Percentiles rank a stretch among this genome's conserved stretches.
Conservation (phyloP, 163 green algal genomes). For the Scenedesmus sp. region DNA sequence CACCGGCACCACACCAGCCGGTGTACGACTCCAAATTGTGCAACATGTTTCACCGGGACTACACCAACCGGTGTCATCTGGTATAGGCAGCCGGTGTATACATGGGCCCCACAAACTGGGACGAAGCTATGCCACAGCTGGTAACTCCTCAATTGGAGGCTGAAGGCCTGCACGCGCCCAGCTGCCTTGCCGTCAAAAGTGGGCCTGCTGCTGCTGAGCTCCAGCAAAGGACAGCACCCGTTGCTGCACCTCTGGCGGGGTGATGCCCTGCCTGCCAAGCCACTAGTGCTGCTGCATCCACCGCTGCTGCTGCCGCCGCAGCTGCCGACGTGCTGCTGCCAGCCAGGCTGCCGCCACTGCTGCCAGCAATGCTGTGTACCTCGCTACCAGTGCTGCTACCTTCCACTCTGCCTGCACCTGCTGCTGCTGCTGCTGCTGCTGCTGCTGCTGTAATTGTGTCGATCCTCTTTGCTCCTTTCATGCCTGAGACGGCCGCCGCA, state of each 20-base stretch:
- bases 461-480: background rate
- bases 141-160: too few relatives aligned
- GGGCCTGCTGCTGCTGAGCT: background rate
- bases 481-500: background rate
- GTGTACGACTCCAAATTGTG: too few relatives aligned
- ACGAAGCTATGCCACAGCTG: too few relatives aligned
- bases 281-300: background rate
- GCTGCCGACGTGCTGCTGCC: background rate
- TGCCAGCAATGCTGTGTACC: background rate
- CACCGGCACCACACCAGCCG: too few relatives aligned
- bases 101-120: too few relatives aligned
- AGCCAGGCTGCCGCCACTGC: background rate
- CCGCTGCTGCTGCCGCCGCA: background rate
- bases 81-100: too few relatives aligned
- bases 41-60: too few relatives aligned
- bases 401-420: background rate
- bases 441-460: background rate
- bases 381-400: background rate
- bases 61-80: too few relatives aligned
- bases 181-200: too few relatives aligned
- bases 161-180: too few relatives aligned
- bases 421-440: background rate
- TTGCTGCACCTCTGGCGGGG: background rate
- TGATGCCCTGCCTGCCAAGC: background rate
- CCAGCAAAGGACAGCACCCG: background rate